Evolutionary conservation across 805 yeast species (phyloP), one percentile per base, ranked within the genome.

Genomic region (Ogataea nakhonphanomensis): DNA sequence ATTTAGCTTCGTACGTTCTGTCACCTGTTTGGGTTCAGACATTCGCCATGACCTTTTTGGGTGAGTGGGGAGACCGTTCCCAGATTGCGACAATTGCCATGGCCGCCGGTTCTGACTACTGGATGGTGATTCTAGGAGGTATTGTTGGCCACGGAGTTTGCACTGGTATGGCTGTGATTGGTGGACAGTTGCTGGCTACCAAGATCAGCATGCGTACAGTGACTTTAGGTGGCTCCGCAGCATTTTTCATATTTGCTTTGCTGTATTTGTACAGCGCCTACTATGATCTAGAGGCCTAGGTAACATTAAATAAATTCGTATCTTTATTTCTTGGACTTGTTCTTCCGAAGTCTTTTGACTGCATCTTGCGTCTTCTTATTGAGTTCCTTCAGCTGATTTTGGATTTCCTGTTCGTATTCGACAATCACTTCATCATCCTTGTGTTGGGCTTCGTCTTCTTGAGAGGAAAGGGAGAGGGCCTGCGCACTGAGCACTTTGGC

Each of bases 11-110:
- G 3, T 76, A 79, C 41, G 65, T 88, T 4, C 68, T 91, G 41
- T 84, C 95, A 3, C 98, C 99, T 3, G 67, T 81, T 8, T 93
- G 95, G 90, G 82, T 89, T 50, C 96, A 91, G 69, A 91, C 91
- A 4, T 93, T 93, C 58, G 79, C 79, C 39, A 91, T 93, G 98
- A 87, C 96, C 4, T 93, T 93, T 62, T 68, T 93, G 35, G 99
- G 97, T 45, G 99, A 93, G 67, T 89, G 98, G 95, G 99, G 99
- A 37, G 99, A 93, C 64, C 80, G 99, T 56, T 89, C 97, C 9
- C 99, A 93, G 67, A 88, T 93, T 41, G 96, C 97, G 31, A 93
- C 97, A 25, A 89, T 93, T 55, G 98, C 98, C 29, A 84, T 93
- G 95, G 97, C 98, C 38, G 96, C 99, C 1, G 96, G 96, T 28